Conservation (phyloP, 306 rosid species). For the Gleditsia sinensis region DNA sequence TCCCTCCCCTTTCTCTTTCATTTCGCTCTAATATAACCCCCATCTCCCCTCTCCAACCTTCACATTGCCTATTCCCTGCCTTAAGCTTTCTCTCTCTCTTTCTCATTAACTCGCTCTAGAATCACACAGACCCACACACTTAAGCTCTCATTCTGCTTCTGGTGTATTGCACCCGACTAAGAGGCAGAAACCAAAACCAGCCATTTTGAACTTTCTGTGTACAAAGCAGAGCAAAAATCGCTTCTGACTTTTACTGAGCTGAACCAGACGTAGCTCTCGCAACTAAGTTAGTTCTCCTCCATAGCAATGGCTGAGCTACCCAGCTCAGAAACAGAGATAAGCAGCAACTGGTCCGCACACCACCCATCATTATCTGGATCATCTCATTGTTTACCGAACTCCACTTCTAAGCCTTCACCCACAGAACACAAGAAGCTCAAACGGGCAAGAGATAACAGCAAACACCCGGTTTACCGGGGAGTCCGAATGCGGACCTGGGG, state of each 20-base stretch:
- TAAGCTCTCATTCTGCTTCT: not conserved
- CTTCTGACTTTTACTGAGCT: not conserved
- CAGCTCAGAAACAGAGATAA: constrained; percentile 42
- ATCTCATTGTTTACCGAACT: not conserved
- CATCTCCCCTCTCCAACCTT: not conserved
- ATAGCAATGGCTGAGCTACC: constrained; percentile 48
- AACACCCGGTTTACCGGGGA: constrained; percentile 83
- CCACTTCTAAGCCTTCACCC: not conserved
- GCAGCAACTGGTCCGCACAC: constrained; percentile 30
- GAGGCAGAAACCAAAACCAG: not conserved
- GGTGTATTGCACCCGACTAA: not conserved
- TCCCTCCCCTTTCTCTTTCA: constrained; percentile 46
- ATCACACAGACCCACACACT: not conserved
- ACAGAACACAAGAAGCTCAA: constrained; percentile 44
- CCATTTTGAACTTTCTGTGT: not conserved
- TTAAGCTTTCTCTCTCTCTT: not conserved
- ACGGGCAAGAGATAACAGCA: constrained; percentile 43
- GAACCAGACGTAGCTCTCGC: not conserved
- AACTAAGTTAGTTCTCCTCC: not conserved
- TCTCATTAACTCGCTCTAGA: not conserved
- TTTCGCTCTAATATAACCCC: constrained; percentile 35
- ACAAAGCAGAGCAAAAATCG: not conserved
- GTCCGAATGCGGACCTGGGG: constrained; percentile 98
- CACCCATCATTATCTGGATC: constrained; percentile 28
- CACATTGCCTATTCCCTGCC: not conserved